phyloP scores from a whole-genome alignment of 2,329 filamentous ascomycete genomes.

The Neopestalotiopsis sp. region DNA sequence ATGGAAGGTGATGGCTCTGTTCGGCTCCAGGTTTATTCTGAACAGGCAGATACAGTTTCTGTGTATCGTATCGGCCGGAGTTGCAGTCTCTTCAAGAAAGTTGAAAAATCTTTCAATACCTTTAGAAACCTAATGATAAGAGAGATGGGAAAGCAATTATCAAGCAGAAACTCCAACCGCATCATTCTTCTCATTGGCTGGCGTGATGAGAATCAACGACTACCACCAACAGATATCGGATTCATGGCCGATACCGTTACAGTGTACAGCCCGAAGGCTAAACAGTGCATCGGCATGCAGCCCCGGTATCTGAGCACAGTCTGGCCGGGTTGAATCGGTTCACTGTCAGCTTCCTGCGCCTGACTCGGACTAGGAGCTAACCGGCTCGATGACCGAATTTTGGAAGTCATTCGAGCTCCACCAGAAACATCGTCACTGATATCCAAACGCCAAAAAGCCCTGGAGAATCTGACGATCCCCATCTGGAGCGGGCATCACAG shows the following conservation, averaged over 20 bases:
- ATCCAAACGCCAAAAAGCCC: background rate
- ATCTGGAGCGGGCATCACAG: background rate
- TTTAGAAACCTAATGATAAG: background rate
- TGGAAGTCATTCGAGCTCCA: slow-evolving; percentile 13
- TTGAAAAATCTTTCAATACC: background rate
- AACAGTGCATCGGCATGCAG: background rate
- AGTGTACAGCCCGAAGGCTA: background rate
- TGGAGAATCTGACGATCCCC: background rate
- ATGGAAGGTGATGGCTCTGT: no score
- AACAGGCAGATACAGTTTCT: no score
- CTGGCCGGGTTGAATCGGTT: background rate
- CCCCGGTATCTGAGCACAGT: background rate
- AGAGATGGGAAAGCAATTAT: background rate
- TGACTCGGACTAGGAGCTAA: slow-evolving; percentile 1
- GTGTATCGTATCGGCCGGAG: no score
- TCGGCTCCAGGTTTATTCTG: no score
- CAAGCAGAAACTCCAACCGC: background rate
- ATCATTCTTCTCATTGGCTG: background rate
- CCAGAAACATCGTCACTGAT: slow-evolving; percentile 7
- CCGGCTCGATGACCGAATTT: slow-evolving; percentile 12
- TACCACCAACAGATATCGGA: background rate
- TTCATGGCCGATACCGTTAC: background rate
- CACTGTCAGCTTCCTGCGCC: background rate
- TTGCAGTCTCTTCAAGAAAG: no score
- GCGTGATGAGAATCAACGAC: background rate